Evolutionary conservation across 208 protist genomes (phyloP).

Genomic region (Trypanosoma caninum): DNA sequence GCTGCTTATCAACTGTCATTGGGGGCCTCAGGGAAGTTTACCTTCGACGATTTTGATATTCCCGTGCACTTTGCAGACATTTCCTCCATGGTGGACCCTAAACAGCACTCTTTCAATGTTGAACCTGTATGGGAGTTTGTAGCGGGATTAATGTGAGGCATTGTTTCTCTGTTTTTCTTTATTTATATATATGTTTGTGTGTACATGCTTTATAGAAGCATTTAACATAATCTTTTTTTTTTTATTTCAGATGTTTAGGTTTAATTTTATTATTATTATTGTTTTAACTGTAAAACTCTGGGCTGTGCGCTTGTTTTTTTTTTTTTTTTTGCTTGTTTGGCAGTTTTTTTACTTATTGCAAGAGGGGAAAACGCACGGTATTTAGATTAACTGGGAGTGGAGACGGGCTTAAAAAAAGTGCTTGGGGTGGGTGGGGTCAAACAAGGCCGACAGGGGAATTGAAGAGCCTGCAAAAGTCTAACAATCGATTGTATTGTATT

Average conservation of each 20-base stretch:
- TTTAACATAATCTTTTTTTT: no score
- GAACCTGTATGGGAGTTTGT: conserved; percentile 45
- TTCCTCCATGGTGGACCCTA: conserved; percentile 42
- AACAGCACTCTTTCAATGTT: conserved; percentile 39
- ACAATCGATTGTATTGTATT: no score
- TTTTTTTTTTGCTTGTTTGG: background rate
- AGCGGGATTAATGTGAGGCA: conserved; percentile 1
- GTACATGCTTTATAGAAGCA: no score
- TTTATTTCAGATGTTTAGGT: no score
- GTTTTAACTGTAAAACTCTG: background rate
- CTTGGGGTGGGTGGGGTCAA: no score
- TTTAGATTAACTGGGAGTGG: no score
- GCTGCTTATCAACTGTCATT: conserved; percentile 38
- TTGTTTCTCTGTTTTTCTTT: conserved; percentile 1
- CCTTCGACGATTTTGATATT: conserved; percentile 53
- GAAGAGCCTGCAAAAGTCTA: no score
- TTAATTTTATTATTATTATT: background rate
- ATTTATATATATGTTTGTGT: background rate
- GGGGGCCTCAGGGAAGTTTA: conserved; percentile 47
- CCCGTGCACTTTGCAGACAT: conserved; percentile 61
- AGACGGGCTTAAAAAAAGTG: no score
- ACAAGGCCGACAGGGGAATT: no score
- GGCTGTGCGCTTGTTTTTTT: background rate
- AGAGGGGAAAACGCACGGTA: no score
- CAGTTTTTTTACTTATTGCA: no score